Evolutionary conservation across 1,284 basidiomycete species (phyloP), one percentile per base, ranked within the genome.

Genomic region (Ceratobasidium sp.): DNA sequence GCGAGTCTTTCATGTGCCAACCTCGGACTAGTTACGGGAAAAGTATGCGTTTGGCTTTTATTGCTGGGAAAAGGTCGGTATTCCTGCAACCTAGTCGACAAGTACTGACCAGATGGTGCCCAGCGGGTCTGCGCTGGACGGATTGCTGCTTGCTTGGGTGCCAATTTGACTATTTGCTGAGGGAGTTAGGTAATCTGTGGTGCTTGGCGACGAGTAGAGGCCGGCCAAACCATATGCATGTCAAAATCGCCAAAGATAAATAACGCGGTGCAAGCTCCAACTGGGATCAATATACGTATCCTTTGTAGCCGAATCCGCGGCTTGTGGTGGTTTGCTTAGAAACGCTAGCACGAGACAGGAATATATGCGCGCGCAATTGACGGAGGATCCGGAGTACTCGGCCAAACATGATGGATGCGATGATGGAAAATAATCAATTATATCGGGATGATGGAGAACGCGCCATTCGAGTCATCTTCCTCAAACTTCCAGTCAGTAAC

Each of bases 401-500:
- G 40, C 11, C 40, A 43, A 43, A 9, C 40, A 43, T 9, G 11
- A 9, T 43, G 40, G 40, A 43, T 43, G 40, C 40, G 40, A 43
- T 9, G 40, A 43, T 43, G 8, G 40, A 5, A 43, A 9, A 43
- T 11, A 43, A 43, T 9, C 8, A 9, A 43, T 43, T 43, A 43
- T 37, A 51, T 17, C 9, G 11, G 4, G 17, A 29, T 49, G 13
- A 68, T 68, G 7, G 49, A 52, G 49, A 68, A 68, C 11, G 15
- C 66, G 7, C 66, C 66, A 11, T 51, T 51, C 9, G 25, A 34
- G 11, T 46, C 66, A 11, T 54, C 66, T 9, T 73, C 57, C 46
- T 73, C 70, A 32, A 73, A 32, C 44, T 73, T 73, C 70, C 70
- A 73, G 17, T 59, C 70, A 40, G 70, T 73, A 9, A 73, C 59